Evolutionary conservation across 192 early-diverging fungal species (phyloP).

Genomic region (Rhizoclosmatium globosum): DNA sequence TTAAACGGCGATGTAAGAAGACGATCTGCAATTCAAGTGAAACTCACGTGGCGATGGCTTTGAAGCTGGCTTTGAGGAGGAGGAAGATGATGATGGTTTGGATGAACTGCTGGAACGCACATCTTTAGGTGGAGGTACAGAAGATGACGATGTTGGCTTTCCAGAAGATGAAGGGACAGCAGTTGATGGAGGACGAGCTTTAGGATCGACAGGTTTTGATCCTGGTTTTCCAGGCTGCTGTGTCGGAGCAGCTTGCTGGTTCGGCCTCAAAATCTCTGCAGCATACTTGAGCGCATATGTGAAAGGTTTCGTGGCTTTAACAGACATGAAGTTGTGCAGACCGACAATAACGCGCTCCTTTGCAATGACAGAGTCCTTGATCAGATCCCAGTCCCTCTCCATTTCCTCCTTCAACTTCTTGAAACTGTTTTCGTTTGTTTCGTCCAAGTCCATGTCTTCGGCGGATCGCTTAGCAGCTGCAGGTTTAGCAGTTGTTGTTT

Average conservation of each 20-base stretch:
- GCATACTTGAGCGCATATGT: constrained; percentile 35
- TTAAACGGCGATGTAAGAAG: neutral
- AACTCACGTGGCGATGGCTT: constrained; percentile 24
- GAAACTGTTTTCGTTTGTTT: neutral
- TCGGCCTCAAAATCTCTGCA: constrained; percentile 30
- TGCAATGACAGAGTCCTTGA: constrained; percentile 8
- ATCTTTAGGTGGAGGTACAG: neutral
- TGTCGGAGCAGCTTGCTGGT: neutral
- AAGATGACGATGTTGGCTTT: neutral
- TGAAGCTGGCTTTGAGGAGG: neutral
- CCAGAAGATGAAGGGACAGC: constrained; percentile 11
- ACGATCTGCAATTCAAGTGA: neutral
- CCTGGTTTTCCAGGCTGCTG: neutral
- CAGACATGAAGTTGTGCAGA: constrained; percentile 30
- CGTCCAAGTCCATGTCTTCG: neutral
- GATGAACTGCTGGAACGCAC: neutral
- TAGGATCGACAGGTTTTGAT: constrained; percentile 25
- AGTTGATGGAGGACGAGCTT: neutral
- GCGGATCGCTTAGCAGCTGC: neutral
- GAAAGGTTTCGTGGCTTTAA: constrained; percentile 32
- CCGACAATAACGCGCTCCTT: constrained; percentile 27
- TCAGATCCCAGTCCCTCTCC: constrained; percentile 13
- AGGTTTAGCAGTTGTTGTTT: neutral
- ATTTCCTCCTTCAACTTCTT: neutral
- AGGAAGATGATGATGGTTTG: neutral